phyloP scores from a whole-genome alignment of 768 basidiomycete species.

The Scleroderma citrinum region DNA sequence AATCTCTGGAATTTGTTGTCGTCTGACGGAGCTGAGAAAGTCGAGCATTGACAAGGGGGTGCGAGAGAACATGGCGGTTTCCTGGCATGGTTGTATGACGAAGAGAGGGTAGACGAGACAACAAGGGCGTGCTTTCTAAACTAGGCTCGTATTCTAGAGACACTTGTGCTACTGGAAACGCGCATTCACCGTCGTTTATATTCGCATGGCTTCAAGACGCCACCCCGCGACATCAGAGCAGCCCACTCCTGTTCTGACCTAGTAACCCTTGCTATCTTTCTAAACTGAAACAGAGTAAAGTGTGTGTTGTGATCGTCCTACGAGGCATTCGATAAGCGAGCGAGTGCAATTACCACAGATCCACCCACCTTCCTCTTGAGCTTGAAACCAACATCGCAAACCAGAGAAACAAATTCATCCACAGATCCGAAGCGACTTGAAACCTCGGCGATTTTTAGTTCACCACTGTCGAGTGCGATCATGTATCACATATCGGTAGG shows the following conservation, averaged over 20 bases:
- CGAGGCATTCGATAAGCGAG: not conserved
- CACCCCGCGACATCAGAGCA: slow-evolving; percentile 44
- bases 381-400: slow-evolving; percentile 68
- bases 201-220: slow-evolving; percentile 80
- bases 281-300: slow-evolving; percentile 80
- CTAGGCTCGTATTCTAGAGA: not conserved
- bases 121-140: not conserved
- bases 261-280: slow-evolving; percentile 44
- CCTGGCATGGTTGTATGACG: slow-evolving; percentile 22
- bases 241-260: slow-evolving; percentile 58
- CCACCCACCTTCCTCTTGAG: slow-evolving; percentile 73
- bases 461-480: slow-evolving; percentile 45
- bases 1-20: slow-evolving; percentile 62
- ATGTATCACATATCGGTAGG: not conserved
- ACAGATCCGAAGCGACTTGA: slow-evolving; percentile 72
- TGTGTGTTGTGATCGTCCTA: slow-evolving; percentile 82
- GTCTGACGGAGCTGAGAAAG: slow-evolving; percentile 63
- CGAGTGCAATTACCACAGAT: not conserved
- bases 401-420: slow-evolving; percentile 58
- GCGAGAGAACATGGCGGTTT: slow-evolving; percentile 50
- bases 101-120: not conserved
- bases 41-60: slow-evolving; percentile 70
- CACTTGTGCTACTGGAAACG: not conserved
- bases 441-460: slow-evolving; percentile 85
- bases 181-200: slow-evolving; percentile 73